Evolutionary conservation across 805 yeast species (phyloP).

Genomic region (Saccharomycopsis sp.): DNA sequence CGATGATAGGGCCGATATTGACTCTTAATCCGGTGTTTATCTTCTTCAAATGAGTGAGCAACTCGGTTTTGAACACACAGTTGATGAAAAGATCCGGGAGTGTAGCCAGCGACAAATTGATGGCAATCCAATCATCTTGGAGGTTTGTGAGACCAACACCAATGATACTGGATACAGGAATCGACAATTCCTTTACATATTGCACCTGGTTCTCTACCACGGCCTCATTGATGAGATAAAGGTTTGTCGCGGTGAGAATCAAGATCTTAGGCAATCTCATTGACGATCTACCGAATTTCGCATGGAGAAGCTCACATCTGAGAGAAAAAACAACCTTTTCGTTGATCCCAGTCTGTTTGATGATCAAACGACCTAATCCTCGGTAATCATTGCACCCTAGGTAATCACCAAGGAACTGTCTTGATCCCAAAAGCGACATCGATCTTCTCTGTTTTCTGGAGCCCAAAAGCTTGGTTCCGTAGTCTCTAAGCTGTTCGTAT

Average conservation of each 20-base stretch:
- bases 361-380: conserved; percentile 69
- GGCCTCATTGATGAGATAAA: conserved; percentile 69
- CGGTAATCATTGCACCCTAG: conserved; percentile 68
- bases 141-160: conserved; percentile 62
- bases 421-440: conserved; percentile 76
- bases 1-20: conserved; percentile 62
- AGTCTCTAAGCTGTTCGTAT: conserved; percentile 77
- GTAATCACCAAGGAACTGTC: conserved; percentile 94
- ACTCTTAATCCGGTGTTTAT: conserved; percentile 53
- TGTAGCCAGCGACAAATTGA: conserved; percentile 43
- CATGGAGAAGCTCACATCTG: conserved; percentile 71
- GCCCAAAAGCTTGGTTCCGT: conserved; percentile 64
- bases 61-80: conserved; percentile 82
- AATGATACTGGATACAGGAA: conserved; percentile 53
- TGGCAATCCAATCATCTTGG: conserved; percentile 91
- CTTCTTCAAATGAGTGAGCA: conserved; percentile 65
- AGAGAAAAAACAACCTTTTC: conserved; percentile 72
- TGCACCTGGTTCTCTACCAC: conserved; percentile 55
- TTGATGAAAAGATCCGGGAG: conserved; percentile 76
- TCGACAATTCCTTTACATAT: conserved; percentile 55
- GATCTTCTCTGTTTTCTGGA: conserved; percentile 85
- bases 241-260: conserved; percentile 53
- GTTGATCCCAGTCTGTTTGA: conserved; percentile 59
- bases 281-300: conserved; percentile 92
- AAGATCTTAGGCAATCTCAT: conserved; percentile 67